Evolutionary conservation across 2,329 filamentous ascomycete species (phyloP).

Genomic region (Pseudogymnoascus sp.): DNA sequence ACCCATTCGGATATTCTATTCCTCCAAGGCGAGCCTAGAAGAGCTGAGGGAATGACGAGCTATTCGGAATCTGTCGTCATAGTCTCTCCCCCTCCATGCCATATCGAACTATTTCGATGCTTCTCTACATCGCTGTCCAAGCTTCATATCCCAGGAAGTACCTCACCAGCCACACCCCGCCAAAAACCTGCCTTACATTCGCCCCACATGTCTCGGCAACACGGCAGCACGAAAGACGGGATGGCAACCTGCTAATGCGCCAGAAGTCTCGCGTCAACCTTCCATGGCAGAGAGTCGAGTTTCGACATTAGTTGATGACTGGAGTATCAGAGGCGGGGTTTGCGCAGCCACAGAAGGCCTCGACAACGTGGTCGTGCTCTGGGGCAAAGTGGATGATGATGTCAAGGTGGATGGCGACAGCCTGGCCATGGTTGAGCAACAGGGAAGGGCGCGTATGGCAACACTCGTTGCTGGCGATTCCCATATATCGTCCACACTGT

Average conservation of each 20-base stretch:
- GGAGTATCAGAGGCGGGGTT: not conserved
- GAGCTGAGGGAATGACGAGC: not conserved
- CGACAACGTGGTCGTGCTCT: not conserved
- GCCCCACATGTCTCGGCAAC: not conserved
- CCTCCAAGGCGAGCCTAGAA: not conserved
- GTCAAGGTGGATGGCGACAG: not conserved
- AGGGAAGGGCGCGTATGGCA: not conserved
- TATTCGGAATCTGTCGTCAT: not conserved
- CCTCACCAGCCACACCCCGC: not conserved
- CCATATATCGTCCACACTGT: not conserved
- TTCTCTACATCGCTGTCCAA: conserved; percentile 2
- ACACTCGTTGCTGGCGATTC: not conserved
- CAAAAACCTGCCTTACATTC: not conserved
- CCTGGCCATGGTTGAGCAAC: not conserved
- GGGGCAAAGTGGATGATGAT: not conserved
- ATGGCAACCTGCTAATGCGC: not conserved
- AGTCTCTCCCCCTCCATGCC: not conserved
- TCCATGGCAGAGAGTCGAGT: not conserved
- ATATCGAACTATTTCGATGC: not conserved
- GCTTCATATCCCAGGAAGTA: not conserved
- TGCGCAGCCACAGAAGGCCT: not conserved
- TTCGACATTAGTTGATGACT: not conserved
- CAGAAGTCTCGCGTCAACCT: not conserved
- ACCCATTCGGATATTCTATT: not conserved
- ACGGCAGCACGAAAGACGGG: conserved; percentile 1